These are phyloP conservation scores for Stephanodiscus minutulus DNA, from an alignment of 108 stramenopile genomes.

Conservation along the genomic window DNA sequence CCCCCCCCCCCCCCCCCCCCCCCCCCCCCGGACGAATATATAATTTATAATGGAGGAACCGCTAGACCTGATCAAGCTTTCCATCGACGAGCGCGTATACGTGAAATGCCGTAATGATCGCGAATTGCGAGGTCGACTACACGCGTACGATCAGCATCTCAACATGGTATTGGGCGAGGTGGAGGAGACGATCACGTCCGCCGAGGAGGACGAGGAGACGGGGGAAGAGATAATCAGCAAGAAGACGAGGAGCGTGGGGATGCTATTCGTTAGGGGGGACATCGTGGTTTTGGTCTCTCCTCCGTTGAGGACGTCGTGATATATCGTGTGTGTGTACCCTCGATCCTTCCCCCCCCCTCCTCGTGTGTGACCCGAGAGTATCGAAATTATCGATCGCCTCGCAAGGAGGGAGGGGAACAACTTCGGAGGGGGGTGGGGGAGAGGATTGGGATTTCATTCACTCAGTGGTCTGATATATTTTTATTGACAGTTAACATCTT, in stretches of 20 bases:
- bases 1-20: too few species aligned
- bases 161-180: constrained; percentile 99
- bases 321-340: too few species aligned
- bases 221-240: constrained; percentile 96
- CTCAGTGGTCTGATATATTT: too few species aligned
- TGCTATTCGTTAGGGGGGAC: constrained; percentile 99
- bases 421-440: too few species aligned
- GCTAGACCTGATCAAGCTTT: constrained; percentile 97
- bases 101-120: constrained; percentile 98
- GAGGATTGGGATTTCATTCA: too few species aligned
- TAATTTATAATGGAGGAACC: constrained; percentile 87
- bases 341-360: too few species aligned
- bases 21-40: too few species aligned
- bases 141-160: constrained; percentile 99
- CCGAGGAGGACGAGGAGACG: constrained; percentile 96
- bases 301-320: constrained; percentile 73
- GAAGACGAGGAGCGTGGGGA: constrained; percentile 91
- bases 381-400: too few species aligned
- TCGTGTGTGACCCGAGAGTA: too few species aligned
- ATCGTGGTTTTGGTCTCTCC: constrained; percentile 92
- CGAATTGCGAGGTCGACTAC: constrained; percentile 96
- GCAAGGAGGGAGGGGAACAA: too few species aligned
- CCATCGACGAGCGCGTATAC: constrained; percentile 97
- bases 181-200: constrained; percentile 95
- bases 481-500: too few species aligned